Evolutionary conservation across 345 rosid genomes (phyloP), one percentile per base, ranked within the genome.

Genomic region (Hibiscus tridactylites): DNA sequence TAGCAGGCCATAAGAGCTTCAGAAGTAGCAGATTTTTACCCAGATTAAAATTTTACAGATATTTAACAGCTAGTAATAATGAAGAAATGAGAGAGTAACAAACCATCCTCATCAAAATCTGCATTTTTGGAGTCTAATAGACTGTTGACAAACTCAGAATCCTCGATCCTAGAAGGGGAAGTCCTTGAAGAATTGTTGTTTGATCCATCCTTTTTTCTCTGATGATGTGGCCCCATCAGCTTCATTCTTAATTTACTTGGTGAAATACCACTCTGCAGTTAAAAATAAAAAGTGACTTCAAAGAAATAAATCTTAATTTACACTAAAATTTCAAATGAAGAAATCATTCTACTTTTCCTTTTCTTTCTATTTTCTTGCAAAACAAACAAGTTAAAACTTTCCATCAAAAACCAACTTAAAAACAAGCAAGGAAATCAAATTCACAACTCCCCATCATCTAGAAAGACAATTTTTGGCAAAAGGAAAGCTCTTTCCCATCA

Each of bases 191-290:
- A 95, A 80, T 88, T 89, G 74, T 78, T 76, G 72, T 81, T 88
- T 29, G 97, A 88, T 68, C 88, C 96, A 74, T 85, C 95, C 68
- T 76, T 88, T 79, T 88, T 90, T 63, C 82, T 87, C 57, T 74
- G 77, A 69, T 79, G 90, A 60, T 21, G 24, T 21, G 86, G 79
- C 44, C 97, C 97, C 81, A 88, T 79, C 15, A 95, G 86, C 89
- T 86, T 92, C 97, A 90, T 88, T 85, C 99, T 78, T 74, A 95
- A 75, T 81, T 92, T 95, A 61, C 90, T 92, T 3, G 99, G 99
- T 24, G 57, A 52, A 67, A 90, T 79, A 50, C 97, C 93, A 76
- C 83, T 85, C 97, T 95, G 83, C 79, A 76, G 17, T 21, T 21
- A 21, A 19, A 15, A 64, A 16, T 68, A 60, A 28, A 52, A 71